Percentiles rank a stretch among this genome's conserved stretches.
Conservation (phyloP, 1,139 yeast genomes). For the Suhomyces chickasaworum region DNA sequence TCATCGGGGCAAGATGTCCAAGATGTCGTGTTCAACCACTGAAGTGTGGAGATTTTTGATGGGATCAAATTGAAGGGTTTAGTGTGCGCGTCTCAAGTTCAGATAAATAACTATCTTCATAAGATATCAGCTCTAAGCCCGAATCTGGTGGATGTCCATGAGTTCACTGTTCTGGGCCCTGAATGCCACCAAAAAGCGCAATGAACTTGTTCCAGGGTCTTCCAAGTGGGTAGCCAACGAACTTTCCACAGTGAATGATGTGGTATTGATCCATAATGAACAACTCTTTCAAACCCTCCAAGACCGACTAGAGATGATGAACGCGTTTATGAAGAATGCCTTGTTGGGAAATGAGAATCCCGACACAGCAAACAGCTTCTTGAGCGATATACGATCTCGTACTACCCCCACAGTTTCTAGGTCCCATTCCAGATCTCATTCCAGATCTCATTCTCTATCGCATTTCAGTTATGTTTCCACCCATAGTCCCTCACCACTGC, state of each 20-base stretch:
- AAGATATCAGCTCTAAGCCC: too few species aligned
- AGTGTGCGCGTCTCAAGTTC: conserved; percentile 3
- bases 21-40: neutral
- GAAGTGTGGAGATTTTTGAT: neutral
- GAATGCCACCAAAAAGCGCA: conserved; percentile 31
- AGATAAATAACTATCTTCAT: neutral
- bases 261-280: conserved; percentile 29
- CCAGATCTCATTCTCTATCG: conserved; percentile 6
- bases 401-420: too few species aligned
- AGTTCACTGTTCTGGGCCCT: conserved; percentile 39
- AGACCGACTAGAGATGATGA: conserved; percentile 25
- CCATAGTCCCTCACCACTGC: neutral
- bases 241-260: conserved; percentile 31
- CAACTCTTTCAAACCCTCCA: conserved; percentile 22
- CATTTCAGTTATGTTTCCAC: conserved; percentile 14
- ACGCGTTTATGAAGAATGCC: conserved; percentile 26
- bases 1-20: neutral
- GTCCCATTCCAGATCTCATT: too few species aligned
- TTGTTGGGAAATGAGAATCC: conserved; percentile 14
- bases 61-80: neutral
- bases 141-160: conserved; percentile 16
- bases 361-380: neutral
- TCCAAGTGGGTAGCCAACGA: conserved; percentile 43
- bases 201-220: conserved; percentile 40
- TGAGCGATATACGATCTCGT: conserved; percentile 2